Conservation (phyloP, 345 rosid genomes). For the Microthlaspi erraticum region DNA sequence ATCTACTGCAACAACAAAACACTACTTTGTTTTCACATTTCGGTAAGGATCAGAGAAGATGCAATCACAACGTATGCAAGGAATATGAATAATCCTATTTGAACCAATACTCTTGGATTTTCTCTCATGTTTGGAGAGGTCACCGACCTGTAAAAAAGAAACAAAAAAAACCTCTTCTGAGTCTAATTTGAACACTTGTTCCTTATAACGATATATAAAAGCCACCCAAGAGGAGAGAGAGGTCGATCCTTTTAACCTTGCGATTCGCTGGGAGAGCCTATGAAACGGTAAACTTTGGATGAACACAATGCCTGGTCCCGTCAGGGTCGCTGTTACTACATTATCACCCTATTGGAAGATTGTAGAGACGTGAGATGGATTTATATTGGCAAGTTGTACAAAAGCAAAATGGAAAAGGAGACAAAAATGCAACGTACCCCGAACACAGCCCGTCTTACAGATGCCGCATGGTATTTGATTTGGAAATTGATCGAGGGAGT, state of each 20-base stretch:
- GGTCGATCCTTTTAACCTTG: constrained; percentile 62
- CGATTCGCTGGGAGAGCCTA: constrained; percentile 86
- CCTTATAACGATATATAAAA: constrained; percentile 7
- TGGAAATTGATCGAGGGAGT: constrained; percentile 76
- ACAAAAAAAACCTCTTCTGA: not conserved
- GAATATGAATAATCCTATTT: constrained; percentile 85
- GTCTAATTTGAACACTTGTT: not conserved
- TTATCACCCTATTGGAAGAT: constrained; percentile 74
- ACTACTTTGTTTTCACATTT: constrained; percentile 55
- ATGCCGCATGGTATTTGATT: constrained; percentile 76
- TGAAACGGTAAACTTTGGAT: constrained; percentile 96
- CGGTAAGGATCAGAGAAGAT: constrained; percentile 93
- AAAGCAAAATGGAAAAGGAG: not conserved
- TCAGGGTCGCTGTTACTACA: constrained; percentile 75
- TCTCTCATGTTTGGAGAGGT: constrained; percentile 99
- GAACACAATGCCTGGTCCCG: constrained; percentile 98
- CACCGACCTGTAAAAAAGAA: constrained; percentile 78
- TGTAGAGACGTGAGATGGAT: not conserved
- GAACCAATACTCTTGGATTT: constrained; percentile 87
- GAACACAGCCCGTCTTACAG: constrained; percentile 83
- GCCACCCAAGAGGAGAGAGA: constrained; percentile 4
- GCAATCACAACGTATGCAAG: constrained; percentile 94
- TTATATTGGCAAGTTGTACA: not conserved
- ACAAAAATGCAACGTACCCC: constrained; percentile 60
- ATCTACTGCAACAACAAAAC: constrained; percentile 21